A percentile compares a stretch with the other conserved stretches of the same genome.
Conservation (phyloP, 1,284 basidiomycete genomes). For the Wallemia hederae region DNA sequence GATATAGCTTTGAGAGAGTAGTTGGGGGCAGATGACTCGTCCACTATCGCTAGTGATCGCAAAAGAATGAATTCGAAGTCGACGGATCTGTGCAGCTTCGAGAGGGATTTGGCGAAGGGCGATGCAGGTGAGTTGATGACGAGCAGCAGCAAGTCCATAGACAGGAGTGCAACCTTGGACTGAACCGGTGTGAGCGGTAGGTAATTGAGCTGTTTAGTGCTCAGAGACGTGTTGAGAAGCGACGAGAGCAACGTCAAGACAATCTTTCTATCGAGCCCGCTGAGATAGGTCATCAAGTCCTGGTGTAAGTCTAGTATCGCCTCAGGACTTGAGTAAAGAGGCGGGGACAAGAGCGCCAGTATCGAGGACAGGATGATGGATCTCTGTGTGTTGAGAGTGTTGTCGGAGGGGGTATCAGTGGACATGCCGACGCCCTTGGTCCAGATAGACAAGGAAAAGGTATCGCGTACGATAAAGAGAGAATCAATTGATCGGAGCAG, state of each 20-base stretch:
- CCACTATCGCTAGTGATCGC: neutral
- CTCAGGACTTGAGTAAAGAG: neutral
- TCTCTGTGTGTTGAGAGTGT: neutral
- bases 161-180: constrained; percentile 5
- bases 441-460: neutral
- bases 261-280: constrained; percentile 7
- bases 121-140: too few relatives aligned
- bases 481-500: too few relatives aligned
- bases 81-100: constrained; percentile 42
- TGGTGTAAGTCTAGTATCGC: too few relatives aligned
- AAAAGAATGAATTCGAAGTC: constrained; percentile 57
- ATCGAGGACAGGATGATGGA: neutral
- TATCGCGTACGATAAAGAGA: too few relatives aligned
- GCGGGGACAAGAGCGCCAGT: neutral
- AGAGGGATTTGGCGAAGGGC: neutral
- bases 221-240: constrained; percentile 60
- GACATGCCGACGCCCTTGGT: neutral
- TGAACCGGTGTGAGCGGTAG: constrained; percentile 2
- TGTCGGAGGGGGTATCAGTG: neutral
- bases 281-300: neutral
- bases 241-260: constrained; percentile 58
- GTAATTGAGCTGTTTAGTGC: constrained; percentile 18
- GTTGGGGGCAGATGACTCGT: neutral
- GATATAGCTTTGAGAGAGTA: neutral
- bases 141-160: constrained; percentile 2